phyloP scores from a whole-genome alignment of 2,329 filamentous ascomycete genomes.

The Blastomyces silverae region DNA sequence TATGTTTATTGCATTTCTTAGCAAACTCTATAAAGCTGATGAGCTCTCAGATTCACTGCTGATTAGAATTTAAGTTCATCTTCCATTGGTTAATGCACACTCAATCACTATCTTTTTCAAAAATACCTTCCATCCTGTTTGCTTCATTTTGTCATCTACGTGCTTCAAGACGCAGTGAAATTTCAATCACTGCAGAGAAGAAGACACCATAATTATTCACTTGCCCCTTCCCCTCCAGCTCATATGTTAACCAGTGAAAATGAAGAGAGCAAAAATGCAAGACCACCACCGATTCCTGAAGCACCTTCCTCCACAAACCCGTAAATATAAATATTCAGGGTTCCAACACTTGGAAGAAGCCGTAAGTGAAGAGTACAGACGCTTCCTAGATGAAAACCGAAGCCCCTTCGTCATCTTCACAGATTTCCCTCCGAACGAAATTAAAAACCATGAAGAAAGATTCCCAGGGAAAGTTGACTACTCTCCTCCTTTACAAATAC shows the following conservation, averaged over 20 bases:
- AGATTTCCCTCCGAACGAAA: conserved; percentile 2
- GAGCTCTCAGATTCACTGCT: too few species aligned
- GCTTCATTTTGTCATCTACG: too few species aligned
- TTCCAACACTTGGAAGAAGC: conserved; percentile 2
- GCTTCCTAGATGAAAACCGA: not conserved
- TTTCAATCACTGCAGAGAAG: too few species aligned
- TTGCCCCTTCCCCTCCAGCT: not conserved
- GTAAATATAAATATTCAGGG: conserved; percentile 11
- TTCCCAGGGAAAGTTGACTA: conserved; percentile 10
- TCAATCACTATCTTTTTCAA: too few species aligned
- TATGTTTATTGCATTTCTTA: too few species aligned
- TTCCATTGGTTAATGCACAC: not conserved
- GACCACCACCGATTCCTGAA: not conserved
- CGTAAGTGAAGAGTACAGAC: conserved; percentile 1
- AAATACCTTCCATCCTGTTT: too few species aligned
- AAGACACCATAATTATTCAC: not conserved
- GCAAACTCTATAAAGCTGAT: too few species aligned
- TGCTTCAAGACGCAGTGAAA: too few species aligned
- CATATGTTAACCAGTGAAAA: not conserved
- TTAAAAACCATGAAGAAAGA: not conserved
- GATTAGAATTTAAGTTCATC: too few species aligned
- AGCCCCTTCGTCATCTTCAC: conserved; percentile 7
- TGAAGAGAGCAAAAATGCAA: conserved; percentile 4
- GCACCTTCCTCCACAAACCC: conserved; percentile 1
- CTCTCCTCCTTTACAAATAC: conserved; percentile 4